Base-by-base conservation (phyloP, 2,329 filamentous ascomycete species). In the Nakataea oryzae region DNA sequence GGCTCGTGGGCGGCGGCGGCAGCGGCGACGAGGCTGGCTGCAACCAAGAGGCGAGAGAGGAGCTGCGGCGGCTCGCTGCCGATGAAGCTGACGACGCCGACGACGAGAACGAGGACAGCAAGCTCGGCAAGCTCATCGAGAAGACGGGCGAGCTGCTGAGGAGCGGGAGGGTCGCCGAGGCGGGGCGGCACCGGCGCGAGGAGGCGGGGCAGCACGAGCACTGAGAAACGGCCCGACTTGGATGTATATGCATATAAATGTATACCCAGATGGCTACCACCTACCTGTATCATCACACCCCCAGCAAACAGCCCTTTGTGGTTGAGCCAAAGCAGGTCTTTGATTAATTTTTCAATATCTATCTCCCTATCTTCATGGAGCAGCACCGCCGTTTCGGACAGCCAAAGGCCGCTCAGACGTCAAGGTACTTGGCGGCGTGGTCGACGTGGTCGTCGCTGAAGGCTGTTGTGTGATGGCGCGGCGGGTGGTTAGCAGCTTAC, bases 401-500 rank as follows among this genome's bases (percentile, higher is more conserved):
- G n/a, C n/a, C n/a, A 47, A 5, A 2, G 14, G 14, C 12, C 21
- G 17, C 9, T 60, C 41, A 67, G 8, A 60, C 62, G 24, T 63
- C 54, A 62, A 97, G 78, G 72, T 91, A 87, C 80, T 95, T 96
- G 67, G 93, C 93, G 64, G 92, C 92, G 77, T 96, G 91, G 70
- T 91, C 87, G 67, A 97, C 83, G 75, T 99, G 95, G 69, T 97
- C 93, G 70, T 90, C 88, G 56, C 88, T 85, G 73, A 99, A 99
- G 21, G 86, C 86, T 47, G 54, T 59, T 58, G 17, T 58, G 1
- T n/a, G 14, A 47, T 28, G 12, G 30, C 24, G 32, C 24, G 24
- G 24, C 21, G 1, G 5, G 21, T 47, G 14, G 17, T 47, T 13
- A 47, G 41, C 41, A 21, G 17, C 17, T 47, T n/a, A n/a, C 11